Base-by-base conservation (phyloP, 2,329 filamentous ascomycete genomes). In the Myriosclerotinia curreyana region DNA sequence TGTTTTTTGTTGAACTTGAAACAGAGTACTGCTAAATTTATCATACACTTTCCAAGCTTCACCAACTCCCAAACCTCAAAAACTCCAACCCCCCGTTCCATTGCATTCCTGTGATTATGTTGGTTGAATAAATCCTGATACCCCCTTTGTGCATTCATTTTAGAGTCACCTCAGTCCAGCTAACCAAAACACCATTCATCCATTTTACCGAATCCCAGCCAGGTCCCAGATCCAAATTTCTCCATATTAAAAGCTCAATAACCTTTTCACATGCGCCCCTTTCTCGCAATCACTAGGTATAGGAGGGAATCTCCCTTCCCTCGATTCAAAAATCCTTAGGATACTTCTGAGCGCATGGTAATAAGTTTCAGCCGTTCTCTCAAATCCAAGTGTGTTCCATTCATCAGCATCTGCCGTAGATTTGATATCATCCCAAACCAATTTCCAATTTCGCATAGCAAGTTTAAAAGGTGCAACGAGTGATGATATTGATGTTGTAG, bases 231-330 rank as follows among this genome's bases (percentile, higher is more conserved):
- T 15, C 28, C 42, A 6, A 36, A 48, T 6, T 11, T 17, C 14
- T 36, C 31, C n/a, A 12, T 12, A 54, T 51, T 20, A 69, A 50
- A 71, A 69, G 31, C 67, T 69, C 59, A 74, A 65, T 42, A 74
- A 38, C 22, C 62, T 67, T 60, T 68, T 72, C 65, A 74, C 51
- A 66, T 74, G 73, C 25, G 40, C 65, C 3, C 73, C 73, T 50
- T 71, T 73, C 42, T 71, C 71, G 52, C 72, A 73, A 64, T 73
- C 71, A 66, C 73, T 69, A 15, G 66, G 67, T 25, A 74, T 69
- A 2, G 66, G 55, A 20, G 68, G 69, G 25, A 71, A 71, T 14
- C 42, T 68, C 3, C 71, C 72, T 17, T 64, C 59, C 36, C 62
- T 68, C 46, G 62, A 66, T 52, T 74, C 73, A 25, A 70, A 74